A percentile compares a stretch with the other conserved stretches of the same genome.
Conservation (phyloP, 2,329 filamentous ascomycete species). For the Fusarium illudens region DNA sequence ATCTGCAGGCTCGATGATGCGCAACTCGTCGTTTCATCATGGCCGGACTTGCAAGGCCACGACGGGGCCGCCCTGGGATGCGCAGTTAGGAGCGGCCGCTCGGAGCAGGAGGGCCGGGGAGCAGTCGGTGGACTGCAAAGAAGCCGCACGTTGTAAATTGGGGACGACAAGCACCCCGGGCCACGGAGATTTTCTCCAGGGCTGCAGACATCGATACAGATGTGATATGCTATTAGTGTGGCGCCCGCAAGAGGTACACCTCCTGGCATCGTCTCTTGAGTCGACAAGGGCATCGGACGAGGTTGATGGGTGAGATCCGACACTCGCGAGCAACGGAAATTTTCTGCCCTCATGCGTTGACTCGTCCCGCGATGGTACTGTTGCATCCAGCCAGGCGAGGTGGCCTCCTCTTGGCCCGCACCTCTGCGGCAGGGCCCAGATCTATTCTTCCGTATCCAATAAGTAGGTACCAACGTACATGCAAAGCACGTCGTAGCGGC, state of each 20-base stretch:
- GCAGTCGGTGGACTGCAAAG: background rate
- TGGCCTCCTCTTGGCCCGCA: conserved; percentile 24
- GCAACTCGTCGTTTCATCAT: conserved; percentile 28
- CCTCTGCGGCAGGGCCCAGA: conserved; percentile 28
- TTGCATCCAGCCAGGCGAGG: conserved; percentile 40
- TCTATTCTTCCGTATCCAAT: conserved; percentile 22
- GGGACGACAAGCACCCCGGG: conserved; percentile 9
- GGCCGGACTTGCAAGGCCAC: conserved; percentile 26
- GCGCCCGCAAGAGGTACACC: conserved; percentile 4
- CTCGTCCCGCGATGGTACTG: conserved; percentile 44
- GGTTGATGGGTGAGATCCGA: conserved; percentile 18
- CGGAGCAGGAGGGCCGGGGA: conserved; percentile 11
- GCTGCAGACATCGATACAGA: conserved; percentile 18
- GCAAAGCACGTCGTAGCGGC: conserved; percentile 10
- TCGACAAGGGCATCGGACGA: conserved; percentile 20
- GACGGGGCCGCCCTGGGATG: conserved; percentile 10
- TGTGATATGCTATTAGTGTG: conserved; percentile 18
- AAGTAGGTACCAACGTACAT: background rate
- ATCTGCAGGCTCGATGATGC: conserved; percentile 9
- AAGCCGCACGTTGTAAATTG: conserved; percentile 12
- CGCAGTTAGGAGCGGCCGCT: conserved; percentile 29
- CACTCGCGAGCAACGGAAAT: conserved; percentile 28
- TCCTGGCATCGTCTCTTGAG: conserved; percentile 9
- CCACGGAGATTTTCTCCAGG: conserved; percentile 30
- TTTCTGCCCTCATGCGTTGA: conserved; percentile 38